Evolutionary conservation across 164 flowering plant species (phyloP).

Genomic region (Nelumbo lutea): DNA sequence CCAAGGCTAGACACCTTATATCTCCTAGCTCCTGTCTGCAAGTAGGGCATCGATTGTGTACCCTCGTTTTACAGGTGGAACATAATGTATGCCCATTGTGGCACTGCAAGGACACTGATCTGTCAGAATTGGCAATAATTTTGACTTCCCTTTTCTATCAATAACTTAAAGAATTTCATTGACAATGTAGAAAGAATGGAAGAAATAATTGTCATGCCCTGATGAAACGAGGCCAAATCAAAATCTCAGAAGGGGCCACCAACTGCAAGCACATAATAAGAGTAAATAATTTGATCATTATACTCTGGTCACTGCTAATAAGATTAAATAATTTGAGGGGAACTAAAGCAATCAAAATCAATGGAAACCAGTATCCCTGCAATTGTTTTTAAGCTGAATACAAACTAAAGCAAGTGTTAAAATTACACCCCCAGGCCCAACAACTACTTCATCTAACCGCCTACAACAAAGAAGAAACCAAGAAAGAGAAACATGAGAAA

Average conservation of each 20-base stretch:
- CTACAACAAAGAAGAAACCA: no score
- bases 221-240: neutral
- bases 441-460: no score
- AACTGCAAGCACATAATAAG: neutral
- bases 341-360: no score
- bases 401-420: no score
- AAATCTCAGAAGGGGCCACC: neutral
- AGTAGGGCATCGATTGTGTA: constrained; percentile 57
- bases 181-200: neutral
- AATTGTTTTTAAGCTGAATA: no score
- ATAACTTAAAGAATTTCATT: neutral
- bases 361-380: no score
- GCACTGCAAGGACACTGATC: constrained; percentile 37
- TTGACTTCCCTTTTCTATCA: neutral
- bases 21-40: constrained; percentile 65
- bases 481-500: no score
- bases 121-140: constrained; percentile 5
- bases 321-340: no score
- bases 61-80: constrained; percentile 51
- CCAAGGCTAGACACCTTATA: constrained; percentile 59
- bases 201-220: no score
- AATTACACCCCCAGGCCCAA: no score
- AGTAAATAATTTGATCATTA: neutral
- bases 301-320: neutral
- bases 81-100: constrained; percentile 64